Conservation (phyloP, 106 monocot genomes). For the Vanilla planifolia region DNA sequence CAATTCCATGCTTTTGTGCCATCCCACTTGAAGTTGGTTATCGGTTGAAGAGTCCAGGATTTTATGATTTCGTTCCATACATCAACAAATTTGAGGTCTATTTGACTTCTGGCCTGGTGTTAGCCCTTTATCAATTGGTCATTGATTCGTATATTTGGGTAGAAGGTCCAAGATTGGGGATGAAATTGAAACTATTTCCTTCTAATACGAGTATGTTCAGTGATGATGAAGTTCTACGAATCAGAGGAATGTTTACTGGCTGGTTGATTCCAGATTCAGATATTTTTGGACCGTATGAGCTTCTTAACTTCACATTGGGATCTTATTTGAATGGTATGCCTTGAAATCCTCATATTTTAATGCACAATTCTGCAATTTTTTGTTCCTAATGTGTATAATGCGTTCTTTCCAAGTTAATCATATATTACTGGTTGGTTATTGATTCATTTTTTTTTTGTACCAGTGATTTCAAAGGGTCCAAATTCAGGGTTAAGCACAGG, state of each 20-base stretch:
- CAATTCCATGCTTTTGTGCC: slow-evolving; percentile 51
- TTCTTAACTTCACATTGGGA: slow-evolving; percentile 60
- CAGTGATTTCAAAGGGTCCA: slow-evolving; percentile 25
- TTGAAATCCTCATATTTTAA: background rate
- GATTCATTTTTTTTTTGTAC: slow-evolving; percentile 23
- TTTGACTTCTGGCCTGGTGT: slow-evolving; percentile 48
- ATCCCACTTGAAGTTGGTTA: slow-evolving; percentile 80
- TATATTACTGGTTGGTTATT: background rate
- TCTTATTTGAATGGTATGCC: slow-evolving; percentile 53
- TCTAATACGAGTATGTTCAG: slow-evolving; percentile 36
- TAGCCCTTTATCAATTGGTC: slow-evolving; percentile 52
- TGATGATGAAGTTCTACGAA: slow-evolving; percentile 44
- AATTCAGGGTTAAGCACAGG: slow-evolving; percentile 51
- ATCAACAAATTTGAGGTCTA: slow-evolving; percentile 38
- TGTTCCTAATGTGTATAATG: background rate
- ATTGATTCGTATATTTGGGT: slow-evolving; percentile 71
- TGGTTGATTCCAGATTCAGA: slow-evolving; percentile 77
- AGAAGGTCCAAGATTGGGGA: slow-evolving; percentile 84
- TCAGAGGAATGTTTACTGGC: slow-evolving; percentile 65
- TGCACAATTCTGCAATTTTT: background rate
- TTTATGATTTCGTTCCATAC: slow-evolving; percentile 69
- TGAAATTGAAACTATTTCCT: slow-evolving; percentile 85
- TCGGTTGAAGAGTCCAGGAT: slow-evolving; percentile 93
- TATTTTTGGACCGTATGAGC: slow-evolving; percentile 96
- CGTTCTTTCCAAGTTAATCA: background rate